Evolutionary conservation across 129 eudicot species (phyloP).

Genomic region (Mikania micrantha): DNA sequence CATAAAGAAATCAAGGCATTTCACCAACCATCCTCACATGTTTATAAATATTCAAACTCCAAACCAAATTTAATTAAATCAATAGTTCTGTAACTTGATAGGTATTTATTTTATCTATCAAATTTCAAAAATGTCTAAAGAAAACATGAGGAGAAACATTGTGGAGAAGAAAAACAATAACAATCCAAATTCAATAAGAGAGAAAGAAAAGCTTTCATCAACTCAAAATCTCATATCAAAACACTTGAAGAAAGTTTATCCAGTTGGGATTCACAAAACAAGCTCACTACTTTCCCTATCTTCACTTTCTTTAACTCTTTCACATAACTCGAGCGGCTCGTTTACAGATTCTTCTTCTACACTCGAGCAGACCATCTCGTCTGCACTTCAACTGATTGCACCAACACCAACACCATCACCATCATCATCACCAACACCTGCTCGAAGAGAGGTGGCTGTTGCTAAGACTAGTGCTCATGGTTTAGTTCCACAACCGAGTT

Average conservation of each 20-base stretch:
- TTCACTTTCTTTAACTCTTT: constrained; percentile 72
- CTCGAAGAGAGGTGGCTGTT: constrained; percentile 31
- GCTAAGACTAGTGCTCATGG: constrained; percentile 28
- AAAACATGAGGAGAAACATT: constrained; percentile 35
- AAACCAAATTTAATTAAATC: constrained; percentile 4
- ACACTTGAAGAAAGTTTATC: constrained; percentile 83
- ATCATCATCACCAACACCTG: constrained; percentile 26
- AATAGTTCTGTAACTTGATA: constrained; percentile 11
- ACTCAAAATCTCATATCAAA: constrained; percentile 43
- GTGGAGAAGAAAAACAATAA: constrained; percentile 36
- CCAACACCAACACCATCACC: constrained; percentile 32
- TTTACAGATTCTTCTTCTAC: constrained; percentile 58
- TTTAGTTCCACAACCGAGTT: constrained; percentile 22
- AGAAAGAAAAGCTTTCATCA: constrained; percentile 40
- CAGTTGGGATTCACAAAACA: constrained; percentile 61
- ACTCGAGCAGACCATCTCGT: constrained; percentile 62
- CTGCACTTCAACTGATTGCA: constrained; percentile 57
- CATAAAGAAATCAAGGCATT: constrained; percentile 44
- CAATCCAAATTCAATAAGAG: constrained; percentile 17
- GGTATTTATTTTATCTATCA: background rate
- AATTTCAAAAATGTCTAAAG: constrained; percentile 57
- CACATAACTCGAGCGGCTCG: constrained; percentile 72
- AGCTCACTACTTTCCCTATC: constrained; percentile 71
- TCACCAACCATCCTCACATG: constrained; percentile 47
- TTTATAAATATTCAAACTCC: constrained; percentile 32